Conservation (phyloP, 192 early-diverging fungal species). For the Rhizophagus sp. region DNA sequence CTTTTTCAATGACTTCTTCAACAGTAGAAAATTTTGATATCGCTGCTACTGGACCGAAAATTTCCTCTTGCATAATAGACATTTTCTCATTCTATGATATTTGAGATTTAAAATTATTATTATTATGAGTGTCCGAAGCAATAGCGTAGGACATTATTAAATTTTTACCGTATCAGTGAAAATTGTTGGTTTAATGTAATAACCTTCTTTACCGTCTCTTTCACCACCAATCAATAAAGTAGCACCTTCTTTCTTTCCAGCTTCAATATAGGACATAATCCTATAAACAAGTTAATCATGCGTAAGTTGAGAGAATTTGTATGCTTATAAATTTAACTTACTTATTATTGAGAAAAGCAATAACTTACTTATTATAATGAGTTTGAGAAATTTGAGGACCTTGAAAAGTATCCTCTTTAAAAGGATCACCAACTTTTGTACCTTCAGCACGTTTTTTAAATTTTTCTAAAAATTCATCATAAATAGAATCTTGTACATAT, state of each 20-base stretch:
- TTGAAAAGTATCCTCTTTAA: constrained; percentile 58
- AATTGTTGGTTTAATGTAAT: constrained; percentile 79
- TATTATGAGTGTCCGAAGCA: too few species aligned
- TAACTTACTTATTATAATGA: constrained; percentile 53
- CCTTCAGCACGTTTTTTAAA: constrained; percentile 52
- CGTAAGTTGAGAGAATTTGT: too few species aligned
- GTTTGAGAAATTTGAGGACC: constrained; percentile 71
- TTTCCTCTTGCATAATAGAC: constrained; percentile 71
- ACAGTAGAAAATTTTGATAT: constrained; percentile 72
- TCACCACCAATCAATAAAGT: constrained; percentile 58
- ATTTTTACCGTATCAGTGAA: constrained; percentile 57
- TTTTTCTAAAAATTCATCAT: constrained; percentile 66
- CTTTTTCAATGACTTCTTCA: constrained; percentile 70
- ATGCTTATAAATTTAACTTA: too few species aligned
- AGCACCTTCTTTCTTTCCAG: constrained; percentile 62
- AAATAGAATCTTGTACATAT: constrained; percentile 72
- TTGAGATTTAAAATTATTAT: background rate
- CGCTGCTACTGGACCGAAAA: constrained; percentile 85
- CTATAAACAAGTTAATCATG: background rate
- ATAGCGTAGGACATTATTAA: too few species aligned
- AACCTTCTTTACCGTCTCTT: constrained; percentile 65
- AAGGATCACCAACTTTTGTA: constrained; percentile 71
- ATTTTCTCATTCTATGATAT: constrained; percentile 40
- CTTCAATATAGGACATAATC: constrained; percentile 62
- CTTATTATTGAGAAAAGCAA: too few species aligned